Percentiles rank a stretch among this genome's conserved stretches.
phyloP scores from a whole-genome alignment of 106 monocot species.

The Posidonia australis region DNA sequence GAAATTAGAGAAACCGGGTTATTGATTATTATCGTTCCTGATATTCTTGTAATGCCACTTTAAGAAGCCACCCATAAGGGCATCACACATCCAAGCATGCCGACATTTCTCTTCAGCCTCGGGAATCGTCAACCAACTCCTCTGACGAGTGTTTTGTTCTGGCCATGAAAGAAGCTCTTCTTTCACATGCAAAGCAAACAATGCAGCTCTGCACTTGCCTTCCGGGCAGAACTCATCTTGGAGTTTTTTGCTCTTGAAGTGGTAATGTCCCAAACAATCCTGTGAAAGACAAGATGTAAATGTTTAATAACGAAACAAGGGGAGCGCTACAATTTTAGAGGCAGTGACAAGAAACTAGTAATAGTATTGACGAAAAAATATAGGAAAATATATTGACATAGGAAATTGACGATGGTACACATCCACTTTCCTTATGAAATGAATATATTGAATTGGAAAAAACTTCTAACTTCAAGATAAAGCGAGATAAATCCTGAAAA shows the following conservation, averaged over 20 bases:
- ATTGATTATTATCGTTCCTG: no score
- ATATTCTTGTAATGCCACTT: constrained; percentile 21
- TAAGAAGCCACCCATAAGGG: constrained; percentile 20
- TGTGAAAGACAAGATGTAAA: constrained; percentile 15
- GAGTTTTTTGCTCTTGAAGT: constrained; percentile 77
- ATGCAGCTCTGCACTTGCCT: constrained; percentile 30
- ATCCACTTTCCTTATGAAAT: no score
- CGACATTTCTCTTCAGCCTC: constrained; percentile 23
- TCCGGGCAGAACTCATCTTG: constrained; percentile 68
- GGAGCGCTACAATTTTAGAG: no score
- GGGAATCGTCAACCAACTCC: constrained; percentile 20
- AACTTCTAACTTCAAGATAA: no score
- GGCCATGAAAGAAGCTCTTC: constrained; percentile 34
- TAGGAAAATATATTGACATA: no score
- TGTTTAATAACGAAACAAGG: no score
- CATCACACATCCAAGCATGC: constrained; percentile 30
- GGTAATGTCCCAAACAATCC: constrained; percentile 60
- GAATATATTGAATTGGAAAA: no score
- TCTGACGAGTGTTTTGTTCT: constrained; percentile 24
- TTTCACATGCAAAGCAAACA: constrained; percentile 38
- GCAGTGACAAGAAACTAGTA: no score
- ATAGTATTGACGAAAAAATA: no score
- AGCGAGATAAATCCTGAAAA: no score
- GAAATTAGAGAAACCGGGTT: no score
- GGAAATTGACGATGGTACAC: no score